Base-by-base conservation (phyloP, 805 yeast species). In the Candida anglica region DNA sequence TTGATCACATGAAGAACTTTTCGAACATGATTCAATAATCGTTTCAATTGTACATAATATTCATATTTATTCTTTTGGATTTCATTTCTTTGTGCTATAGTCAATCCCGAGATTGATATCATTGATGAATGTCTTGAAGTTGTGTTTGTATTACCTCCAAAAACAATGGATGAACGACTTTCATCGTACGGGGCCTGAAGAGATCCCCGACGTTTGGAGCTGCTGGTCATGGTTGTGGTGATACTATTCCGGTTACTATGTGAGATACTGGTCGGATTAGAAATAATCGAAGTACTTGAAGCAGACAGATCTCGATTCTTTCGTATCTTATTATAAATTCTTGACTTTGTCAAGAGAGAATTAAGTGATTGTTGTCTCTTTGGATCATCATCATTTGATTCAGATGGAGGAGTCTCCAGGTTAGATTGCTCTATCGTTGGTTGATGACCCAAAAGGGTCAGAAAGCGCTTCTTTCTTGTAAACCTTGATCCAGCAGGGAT, bases 221-320 rank as follows among this genome's bases (percentile, higher is more conserved):
- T 50, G n/a, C 43, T 41, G 4, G 56, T 46, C 26, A 39, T 47
- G 25, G 52, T 42, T 19, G 55, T 46, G 22, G 46, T 41, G 4
- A 49, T 39, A 19, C 60, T 50, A 22, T 47, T 49, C 28, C 59
- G 40, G 36, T 41, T 48, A 27, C 57, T 43, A 28, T 47, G 41
- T 18, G 36, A 17, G 16, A 39, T 11, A 26, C 32, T 46, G 3
- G 50, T 40, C 13, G 41, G 41, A 8, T 40, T 33, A 17, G 58
- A 51, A 10, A 38, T 28, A 18, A 37, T 45, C 3, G 63, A 56
- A 19, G 38, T 46, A 29, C 48, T 32, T 2, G 63, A 56, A n/a
- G 54, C 37, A 6, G 54, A 42, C 54, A 59, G 63, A 28, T 64
- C 69, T 4, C 70, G 46, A 33, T 60, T 52, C 34, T 60, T 63